Conservation (phyloP, 2,329 filamentous ascomycete genomes). For the Xylariales sp. region DNA sequence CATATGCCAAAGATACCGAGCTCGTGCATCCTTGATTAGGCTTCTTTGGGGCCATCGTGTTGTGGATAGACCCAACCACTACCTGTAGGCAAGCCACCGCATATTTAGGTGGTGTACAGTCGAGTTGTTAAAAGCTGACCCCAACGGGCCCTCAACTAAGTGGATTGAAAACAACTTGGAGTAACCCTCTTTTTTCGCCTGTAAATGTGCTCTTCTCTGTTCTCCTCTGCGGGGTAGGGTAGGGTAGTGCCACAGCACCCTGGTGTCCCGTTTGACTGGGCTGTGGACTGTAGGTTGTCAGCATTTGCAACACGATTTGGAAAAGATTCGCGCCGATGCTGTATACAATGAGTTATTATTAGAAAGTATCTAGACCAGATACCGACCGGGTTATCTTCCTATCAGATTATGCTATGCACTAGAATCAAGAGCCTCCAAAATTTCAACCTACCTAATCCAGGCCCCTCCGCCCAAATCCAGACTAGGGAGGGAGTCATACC, state of each 20-base stretch:
- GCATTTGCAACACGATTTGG: conserved; percentile 23
- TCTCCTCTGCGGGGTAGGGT: conserved; percentile 32
- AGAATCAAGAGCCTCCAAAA: conserved; percentile 18
- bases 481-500: neutral
- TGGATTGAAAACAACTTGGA: conserved; percentile 10
- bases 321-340: conserved; percentile 15
- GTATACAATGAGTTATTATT: conserved; percentile 26
- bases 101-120: too few relatives aligned
- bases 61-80: too few relatives aligned
- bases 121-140: neutral
- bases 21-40: conserved; percentile 3
- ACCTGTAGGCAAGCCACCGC: too few relatives aligned
- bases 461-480: neutral
- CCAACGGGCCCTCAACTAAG: conserved; percentile 10
- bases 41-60: too few relatives aligned
- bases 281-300: conserved; percentile 15
- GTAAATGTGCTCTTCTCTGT: neutral
- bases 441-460: conserved; percentile 5
- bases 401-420: conserved; percentile 22
- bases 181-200: conserved; percentile 10
- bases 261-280: conserved; percentile 26
- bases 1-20: conserved; percentile 22
- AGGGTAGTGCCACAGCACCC: neutral
- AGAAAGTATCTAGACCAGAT: conserved; percentile 16
- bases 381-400: conserved; percentile 3